These are phyloP conservation scores for Suillus luteus DNA, from an alignment of 768 basidiomycete genomes.

Conservation along the genomic window DNA sequence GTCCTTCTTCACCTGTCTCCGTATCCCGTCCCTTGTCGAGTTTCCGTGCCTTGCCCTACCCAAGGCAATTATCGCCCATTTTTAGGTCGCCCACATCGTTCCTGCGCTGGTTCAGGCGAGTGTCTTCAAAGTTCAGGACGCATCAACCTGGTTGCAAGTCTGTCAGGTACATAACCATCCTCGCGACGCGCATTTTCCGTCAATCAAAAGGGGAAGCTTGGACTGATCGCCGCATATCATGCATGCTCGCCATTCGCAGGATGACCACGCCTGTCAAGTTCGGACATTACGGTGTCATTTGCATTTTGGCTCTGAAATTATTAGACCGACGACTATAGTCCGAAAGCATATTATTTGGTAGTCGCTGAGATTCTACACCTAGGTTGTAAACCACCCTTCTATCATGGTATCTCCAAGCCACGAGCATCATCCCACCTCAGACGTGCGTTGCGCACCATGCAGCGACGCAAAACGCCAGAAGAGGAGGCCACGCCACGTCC, in stretches of 20 bases:
- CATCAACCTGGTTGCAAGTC: background rate
- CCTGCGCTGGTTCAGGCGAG: background rate
- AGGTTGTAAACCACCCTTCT: background rate
- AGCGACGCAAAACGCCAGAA: constrained; percentile 32
- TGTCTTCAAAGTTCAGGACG: constrained; percentile 1
- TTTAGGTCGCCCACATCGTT: background rate
- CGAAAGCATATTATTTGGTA: background rate
- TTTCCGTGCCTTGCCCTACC: background rate
- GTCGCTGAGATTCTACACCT: background rate
- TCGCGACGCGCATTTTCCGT: background rate
- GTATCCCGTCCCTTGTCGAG: background rate
- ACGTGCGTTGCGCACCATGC: constrained; percentile 37
- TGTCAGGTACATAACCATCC: background rate
- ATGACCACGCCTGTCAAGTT: background rate
- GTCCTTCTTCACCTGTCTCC: background rate
- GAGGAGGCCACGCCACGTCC: constrained; percentile 40
- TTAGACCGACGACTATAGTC: background rate
- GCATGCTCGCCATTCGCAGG: background rate
- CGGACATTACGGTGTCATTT: constrained; percentile 6
- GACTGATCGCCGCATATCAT: background rate
- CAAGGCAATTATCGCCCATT: background rate
- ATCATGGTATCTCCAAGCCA: background rate
- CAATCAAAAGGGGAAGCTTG: background rate
- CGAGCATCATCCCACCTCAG: constrained; percentile 14
- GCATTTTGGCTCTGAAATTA: background rate